Percentiles rank a stretch among this genome's conserved stretches.
phyloP scores from a whole-genome alignment of 2,329 filamentous ascomycete genomes.

The Colletotrichum sansevieriae region DNA sequence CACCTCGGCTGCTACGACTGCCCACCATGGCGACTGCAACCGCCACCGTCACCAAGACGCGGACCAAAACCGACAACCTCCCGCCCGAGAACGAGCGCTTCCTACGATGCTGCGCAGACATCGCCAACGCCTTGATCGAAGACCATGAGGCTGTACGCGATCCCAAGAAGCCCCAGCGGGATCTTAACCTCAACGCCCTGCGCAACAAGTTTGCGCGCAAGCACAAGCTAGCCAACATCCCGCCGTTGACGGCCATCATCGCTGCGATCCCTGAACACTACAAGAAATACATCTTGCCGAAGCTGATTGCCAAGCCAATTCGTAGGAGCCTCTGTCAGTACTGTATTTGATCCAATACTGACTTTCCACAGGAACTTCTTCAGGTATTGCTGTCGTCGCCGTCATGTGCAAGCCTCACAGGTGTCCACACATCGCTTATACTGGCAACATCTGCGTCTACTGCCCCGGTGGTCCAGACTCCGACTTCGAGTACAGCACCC shows the following conservation, averaged over 20 bases:
- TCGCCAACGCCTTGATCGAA: conserved; percentile 93
- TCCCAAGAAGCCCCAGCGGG: conserved; percentile 78
- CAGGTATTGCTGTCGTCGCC: conserved; percentile 96
- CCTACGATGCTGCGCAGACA: conserved; percentile 93
- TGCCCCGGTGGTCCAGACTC: conserved; percentile 97
- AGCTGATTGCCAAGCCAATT: conserved; percentile 97
- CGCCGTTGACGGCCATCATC: conserved; percentile 95
- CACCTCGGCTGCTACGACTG: not conserved
- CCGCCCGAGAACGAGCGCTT: conserved; percentile 95
- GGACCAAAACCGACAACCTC: conserved; percentile 81
- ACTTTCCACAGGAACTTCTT: conserved; percentile 78
- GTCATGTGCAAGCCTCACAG: conserved; percentile 99
- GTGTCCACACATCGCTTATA: conserved; percentile 98
- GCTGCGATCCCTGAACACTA: conserved; percentile 99
- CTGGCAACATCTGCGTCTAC: conserved; percentile 98
- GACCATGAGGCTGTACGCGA: conserved; percentile 89
- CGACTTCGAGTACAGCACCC: conserved; percentile 98
- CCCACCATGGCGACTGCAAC: conserved; percentile 64
- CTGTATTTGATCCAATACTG: not conserved
- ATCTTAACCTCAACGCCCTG: conserved; percentile 92
- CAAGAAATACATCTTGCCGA: conserved; percentile 98
- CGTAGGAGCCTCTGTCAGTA: conserved; percentile 61
- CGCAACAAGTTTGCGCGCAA: conserved; percentile 92
- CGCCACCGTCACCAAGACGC: conserved; percentile 67
- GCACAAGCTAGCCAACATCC: conserved; percentile 88